Evolutionary conservation across 2,329 filamentous ascomycete species (phyloP).

Genomic region (Atkinsonella hypoxylon): DNA sequence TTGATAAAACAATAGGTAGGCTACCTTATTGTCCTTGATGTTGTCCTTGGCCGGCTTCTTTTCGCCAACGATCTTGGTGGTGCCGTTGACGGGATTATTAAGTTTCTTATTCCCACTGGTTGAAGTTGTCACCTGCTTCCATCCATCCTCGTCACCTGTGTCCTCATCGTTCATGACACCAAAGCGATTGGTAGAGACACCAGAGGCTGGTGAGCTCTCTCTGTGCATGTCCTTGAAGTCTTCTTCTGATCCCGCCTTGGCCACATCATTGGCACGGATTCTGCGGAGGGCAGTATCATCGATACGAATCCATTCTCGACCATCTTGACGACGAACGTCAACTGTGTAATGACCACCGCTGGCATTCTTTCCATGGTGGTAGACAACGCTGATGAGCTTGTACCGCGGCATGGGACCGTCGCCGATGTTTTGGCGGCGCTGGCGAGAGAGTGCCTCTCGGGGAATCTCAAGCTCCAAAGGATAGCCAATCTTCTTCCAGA

Average conservation of each 20-base stretch:
- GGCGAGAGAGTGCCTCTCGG: slow-evolving; percentile 71
- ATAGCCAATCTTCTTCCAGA: slow-evolving; percentile 97
- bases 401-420: slow-evolving; percentile 68
- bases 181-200: slow-evolving; percentile 58
- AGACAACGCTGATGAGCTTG: slow-evolving; percentile 78
- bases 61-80: slow-evolving; percentile 43
- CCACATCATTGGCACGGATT: slow-evolving; percentile 78
- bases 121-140: slow-evolving; percentile 64
- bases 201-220: slow-evolving; percentile 14
- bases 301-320: slow-evolving; percentile 88
- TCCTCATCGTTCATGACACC: slow-evolving; percentile 57
- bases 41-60: slow-evolving; percentile 47
- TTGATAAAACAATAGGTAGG: slow-evolving; percentile 94
- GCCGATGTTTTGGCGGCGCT: slow-evolving; percentile 52
- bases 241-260: slow-evolving; percentile 72
- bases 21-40: slow-evolving; percentile 89
- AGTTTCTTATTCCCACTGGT: slow-evolving; percentile 58
- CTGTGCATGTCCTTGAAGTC: slow-evolving; percentile 44
- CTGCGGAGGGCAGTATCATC: slow-evolving; percentile 87
- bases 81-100: slow-evolving; percentile 55
- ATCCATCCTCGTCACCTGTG: slow-evolving; percentile 55
- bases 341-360: slow-evolving; percentile 95
- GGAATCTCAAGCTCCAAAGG: slow-evolving; percentile 91
- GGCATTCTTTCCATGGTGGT: slow-evolving; percentile 95
- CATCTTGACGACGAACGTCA: slow-evolving; percentile 90